Evolutionary conservation across 805 yeast genomes (phyloP).

Genomic region (Ogataea naganishii): DNA sequence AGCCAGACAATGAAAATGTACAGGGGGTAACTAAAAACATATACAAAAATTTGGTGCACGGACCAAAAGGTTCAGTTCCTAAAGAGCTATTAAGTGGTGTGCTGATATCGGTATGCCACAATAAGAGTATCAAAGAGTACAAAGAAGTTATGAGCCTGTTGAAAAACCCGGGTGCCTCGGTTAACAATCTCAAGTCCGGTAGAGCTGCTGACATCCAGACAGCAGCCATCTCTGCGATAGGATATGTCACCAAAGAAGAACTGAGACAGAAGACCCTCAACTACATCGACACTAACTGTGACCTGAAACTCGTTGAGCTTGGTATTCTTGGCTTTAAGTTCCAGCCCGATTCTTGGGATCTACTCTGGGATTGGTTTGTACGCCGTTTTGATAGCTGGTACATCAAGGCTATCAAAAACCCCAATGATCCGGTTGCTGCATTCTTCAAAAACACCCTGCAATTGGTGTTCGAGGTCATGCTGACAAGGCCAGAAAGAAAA

Average conservation of each 20-base stretch:
- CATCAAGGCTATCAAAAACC: constrained; percentile 34
- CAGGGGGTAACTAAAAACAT: constrained; percentile 28
- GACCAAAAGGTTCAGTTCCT: constrained; percentile 45
- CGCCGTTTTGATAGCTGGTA: constrained; percentile 46
- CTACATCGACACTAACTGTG: constrained; percentile 48
- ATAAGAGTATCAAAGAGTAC: constrained; percentile 38
- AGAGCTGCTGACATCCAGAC: constrained; percentile 36
- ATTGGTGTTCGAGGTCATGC: constrained; percentile 27
- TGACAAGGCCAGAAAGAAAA: constrained; percentile 9
- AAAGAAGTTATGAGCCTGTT: constrained; percentile 48
- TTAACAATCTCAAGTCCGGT: constrained; percentile 24
- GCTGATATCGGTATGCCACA: constrained; percentile 23
- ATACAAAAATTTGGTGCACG: constrained; percentile 43
- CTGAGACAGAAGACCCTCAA: constrained; percentile 46
- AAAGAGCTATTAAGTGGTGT: constrained; percentile 37
- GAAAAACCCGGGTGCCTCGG: constrained; percentile 39
- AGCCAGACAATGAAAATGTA: constrained; percentile 16
- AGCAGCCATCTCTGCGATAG: constrained; percentile 46
- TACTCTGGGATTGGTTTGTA: constrained; percentile 50
- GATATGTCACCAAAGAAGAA: constrained; percentile 36
- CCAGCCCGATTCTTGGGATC: constrained; percentile 20
- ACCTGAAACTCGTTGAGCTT: constrained; percentile 43
- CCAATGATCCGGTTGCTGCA: constrained; percentile 33
- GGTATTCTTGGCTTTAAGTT: constrained; percentile 47
- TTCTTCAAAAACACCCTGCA: constrained; percentile 36